A percentile compares a stretch with the other conserved stretches of the same genome.
phyloP scores from a whole-genome alignment of 805 yeast species.

The Nakazawaea wickerhamii region DNA sequence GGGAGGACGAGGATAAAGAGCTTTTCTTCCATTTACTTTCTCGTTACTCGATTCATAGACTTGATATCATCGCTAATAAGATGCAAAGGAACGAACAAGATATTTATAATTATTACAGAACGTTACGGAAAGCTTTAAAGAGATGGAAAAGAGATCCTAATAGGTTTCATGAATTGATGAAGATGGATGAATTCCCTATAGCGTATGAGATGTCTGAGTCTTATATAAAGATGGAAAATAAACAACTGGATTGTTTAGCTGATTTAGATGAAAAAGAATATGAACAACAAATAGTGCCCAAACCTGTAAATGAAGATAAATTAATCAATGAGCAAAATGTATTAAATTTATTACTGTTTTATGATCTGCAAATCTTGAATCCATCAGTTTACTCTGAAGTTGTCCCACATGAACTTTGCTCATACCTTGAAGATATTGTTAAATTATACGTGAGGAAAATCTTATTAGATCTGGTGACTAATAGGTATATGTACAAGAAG shows the following conservation, averaged over 20 bases:
- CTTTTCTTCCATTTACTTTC: conserved; percentile 44
- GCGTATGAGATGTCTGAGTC: conserved; percentile 46
- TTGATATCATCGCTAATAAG: conserved; percentile 32
- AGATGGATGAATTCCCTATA: conserved; percentile 43
- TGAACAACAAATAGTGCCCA: neutral
- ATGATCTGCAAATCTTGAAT: neutral
- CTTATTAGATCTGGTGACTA: neutral
- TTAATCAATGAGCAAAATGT: neutral
- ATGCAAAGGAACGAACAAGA: conserved; percentile 39
- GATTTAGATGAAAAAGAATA: neutral
- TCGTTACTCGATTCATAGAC: conserved; percentile 43
- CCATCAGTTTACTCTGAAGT: neutral
- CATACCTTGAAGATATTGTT: neutral
- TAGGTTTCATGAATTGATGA: conserved; percentile 20
- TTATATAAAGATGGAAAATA: conserved; percentile 40
- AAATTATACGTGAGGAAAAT: neutral
- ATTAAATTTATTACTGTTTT: neutral
- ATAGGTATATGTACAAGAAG: neutral
- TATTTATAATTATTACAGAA: conserved; percentile 38
- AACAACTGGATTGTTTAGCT: conserved; percentile 7
- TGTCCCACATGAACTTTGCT: neutral
- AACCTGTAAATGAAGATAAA: neutral
- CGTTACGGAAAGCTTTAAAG: conserved; percentile 27
- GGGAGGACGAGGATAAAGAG: conserved; percentile 48
- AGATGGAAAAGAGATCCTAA: conserved; percentile 21